Percentiles rank a stretch among this genome's conserved stretches.
Conservation (phyloP, 2,329 filamentous ascomycete species). For the Tolypocladium pustulatum region DNA sequence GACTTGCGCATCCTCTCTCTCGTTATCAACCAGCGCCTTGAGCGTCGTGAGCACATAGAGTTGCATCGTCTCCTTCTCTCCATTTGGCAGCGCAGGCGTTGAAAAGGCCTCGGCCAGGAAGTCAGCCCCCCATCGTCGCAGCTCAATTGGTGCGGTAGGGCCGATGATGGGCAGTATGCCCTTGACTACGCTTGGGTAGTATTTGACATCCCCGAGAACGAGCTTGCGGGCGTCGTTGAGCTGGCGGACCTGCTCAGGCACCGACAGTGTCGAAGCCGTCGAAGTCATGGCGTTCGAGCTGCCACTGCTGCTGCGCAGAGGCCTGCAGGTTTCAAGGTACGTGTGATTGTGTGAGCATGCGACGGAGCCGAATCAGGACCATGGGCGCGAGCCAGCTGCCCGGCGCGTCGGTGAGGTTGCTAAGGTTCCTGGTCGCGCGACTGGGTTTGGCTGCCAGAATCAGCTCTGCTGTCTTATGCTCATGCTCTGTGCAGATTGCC, state of each 20-base stretch:
- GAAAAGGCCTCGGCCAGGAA: slow-evolving; percentile 95
- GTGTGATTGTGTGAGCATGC: background rate
- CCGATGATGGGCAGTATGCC: slow-evolving; percentile 88
- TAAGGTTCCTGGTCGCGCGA: slow-evolving; percentile 15
- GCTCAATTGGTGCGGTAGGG: slow-evolving; percentile 60
- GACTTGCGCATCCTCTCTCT: slow-evolving; percentile 68
- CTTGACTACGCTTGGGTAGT: slow-evolving; percentile 86
- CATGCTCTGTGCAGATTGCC: slow-evolving; percentile 15
- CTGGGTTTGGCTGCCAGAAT: slow-evolving; percentile 16
- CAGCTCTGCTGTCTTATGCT: slow-evolving; percentile 9
- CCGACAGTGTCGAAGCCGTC: slow-evolving; percentile 34
- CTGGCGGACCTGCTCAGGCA: slow-evolving; percentile 72
- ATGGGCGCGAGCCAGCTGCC: slow-evolving; percentile 5
- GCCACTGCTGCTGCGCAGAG: slow-evolving; percentile 1
- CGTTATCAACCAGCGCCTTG: slow-evolving; percentile 56
- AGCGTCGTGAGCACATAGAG: slow-evolving; percentile 70
- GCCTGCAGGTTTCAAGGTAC: background rate
- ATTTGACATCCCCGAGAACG: slow-evolving; percentile 73
- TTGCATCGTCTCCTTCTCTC: slow-evolving; percentile 73
- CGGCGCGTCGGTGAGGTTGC: slow-evolving; percentile 3
- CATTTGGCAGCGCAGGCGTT: slow-evolving; percentile 67
- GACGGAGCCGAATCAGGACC: slow-evolving; percentile 1
- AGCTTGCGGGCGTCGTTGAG: slow-evolving; percentile 85
- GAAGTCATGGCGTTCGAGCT: slow-evolving; percentile 34
- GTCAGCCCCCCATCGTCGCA: slow-evolving; percentile 91